A percentile compares a stretch with the other conserved stretches of the same genome.
Evolutionary conservation across 2,329 filamentous ascomycete genomes (phyloP).

Genomic region (Diaporthe destruens): DNA sequence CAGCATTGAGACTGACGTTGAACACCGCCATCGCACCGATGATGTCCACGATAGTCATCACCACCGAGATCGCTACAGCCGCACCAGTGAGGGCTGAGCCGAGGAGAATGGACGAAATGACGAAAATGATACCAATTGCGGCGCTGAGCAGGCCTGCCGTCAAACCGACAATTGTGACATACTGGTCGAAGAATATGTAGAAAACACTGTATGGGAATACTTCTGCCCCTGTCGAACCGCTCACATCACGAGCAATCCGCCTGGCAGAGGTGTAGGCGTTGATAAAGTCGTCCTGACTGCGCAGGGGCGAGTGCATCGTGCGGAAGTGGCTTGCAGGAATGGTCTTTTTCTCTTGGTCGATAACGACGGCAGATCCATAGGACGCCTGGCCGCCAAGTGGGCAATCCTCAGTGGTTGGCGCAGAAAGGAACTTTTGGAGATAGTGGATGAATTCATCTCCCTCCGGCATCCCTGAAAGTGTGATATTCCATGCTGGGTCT

Average conservation of each 20-base stretch:
- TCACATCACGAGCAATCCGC: constrained; percentile 85
- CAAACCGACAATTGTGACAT: constrained; percentile 84
- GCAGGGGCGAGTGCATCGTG: constrained; percentile 87
- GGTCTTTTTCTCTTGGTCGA: constrained; percentile 75
- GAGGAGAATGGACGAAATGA: constrained; percentile 82
- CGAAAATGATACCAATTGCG: constrained; percentile 86
- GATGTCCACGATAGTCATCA: constrained; percentile 95
- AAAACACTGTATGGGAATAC: constrained; percentile 98
- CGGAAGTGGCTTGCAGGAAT: constrained; percentile 92
- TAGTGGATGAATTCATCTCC: constrained; percentile 92
- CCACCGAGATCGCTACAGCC: constrained; percentile 86
- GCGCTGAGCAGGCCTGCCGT: constrained; percentile 84
- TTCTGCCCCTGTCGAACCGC: constrained; percentile 76
- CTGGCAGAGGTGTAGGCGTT: constrained; percentile 88
- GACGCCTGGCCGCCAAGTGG: constrained; percentile 89
- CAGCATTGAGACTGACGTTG: constrained; percentile 91
- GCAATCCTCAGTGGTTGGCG: constrained; percentile 86
- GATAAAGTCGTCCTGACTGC: constrained; percentile 93
- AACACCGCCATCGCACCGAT: constrained; percentile 94
- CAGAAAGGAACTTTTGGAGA: constrained; percentile 82
- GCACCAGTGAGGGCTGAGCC: constrained; percentile 86
- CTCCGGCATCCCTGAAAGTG: constrained; percentile 90
- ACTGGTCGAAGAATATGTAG: constrained; percentile 99
- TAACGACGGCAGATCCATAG: constrained; percentile 85
- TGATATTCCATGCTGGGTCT: constrained; percentile 88